Evolutionary conservation across 2,329 filamentous ascomycete genomes (phyloP), one percentile per base, ranked within the genome.

Genomic region (Botryotinia calthae): DNA sequence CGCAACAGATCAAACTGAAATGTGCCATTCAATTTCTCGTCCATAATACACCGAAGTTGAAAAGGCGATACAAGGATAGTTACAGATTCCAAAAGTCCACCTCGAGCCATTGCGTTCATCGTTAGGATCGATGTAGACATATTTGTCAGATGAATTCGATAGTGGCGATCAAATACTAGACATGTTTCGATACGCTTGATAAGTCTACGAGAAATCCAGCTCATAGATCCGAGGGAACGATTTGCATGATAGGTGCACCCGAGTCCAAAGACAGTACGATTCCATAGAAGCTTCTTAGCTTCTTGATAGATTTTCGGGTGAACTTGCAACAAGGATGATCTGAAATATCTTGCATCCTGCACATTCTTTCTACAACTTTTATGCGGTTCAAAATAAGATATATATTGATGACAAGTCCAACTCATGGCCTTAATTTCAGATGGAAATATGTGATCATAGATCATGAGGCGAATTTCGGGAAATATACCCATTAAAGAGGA

Each of bases 71-170:
- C 2, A 20, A 31, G 2, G 16, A 64, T 14, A 31, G 28, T 31
- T 31, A 64, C 28, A 20, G 18, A 31, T 64, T 46, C 42, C 20
- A 64, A 46, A 46, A 22, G 25, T 34, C 62, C 62, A 42, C 46
- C n/a, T 64, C 62, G 42, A 64, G 42, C 62, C 22, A 31, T 42
- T 25, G 28, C 44, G 42, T 64, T 64, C 10, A 46, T 31, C n/a
- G 42, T 46, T 37, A 22, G 18, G 48, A 65, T 34, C 37, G n/a
- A 37, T n/a, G 2, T n/a, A 18, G 31, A 34, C 16, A 51, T 31
- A 5, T 18, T 4, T n/a, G 34, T 16, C 22, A 42, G 22, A n/a
- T 0, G 0, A 40, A 40, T 18, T 18, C 0, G 51, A 54, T 18
- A 28, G 25, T 28, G 0, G n/a, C 7, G 16, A 28, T 28, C 8